A percentile compares a stretch with the other conserved stretches of the same genome.
phyloP scores from a whole-genome alignment of 768 basidiomycete species.

The Agaricus sinodeliciosus region DNA sequence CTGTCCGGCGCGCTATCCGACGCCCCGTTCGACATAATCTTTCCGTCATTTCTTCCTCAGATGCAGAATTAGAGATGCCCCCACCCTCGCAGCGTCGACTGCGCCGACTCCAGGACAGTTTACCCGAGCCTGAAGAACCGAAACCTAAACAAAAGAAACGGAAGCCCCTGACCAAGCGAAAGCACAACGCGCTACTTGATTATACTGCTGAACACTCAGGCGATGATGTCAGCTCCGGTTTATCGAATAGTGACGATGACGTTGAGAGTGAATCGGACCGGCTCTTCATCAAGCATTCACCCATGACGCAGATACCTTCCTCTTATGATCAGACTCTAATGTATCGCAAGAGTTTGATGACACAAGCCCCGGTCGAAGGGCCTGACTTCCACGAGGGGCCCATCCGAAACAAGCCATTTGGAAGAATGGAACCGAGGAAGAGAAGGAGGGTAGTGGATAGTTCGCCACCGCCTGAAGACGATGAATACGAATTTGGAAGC shows the following conservation, averaged over 20 bases:
- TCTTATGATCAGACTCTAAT: constrained; percentile 68
- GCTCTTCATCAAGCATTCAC: constrained; percentile 55
- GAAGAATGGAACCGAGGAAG: constrained; percentile 24
- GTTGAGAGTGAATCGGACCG: constrained; percentile 63
- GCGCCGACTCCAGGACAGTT: constrained; percentile 25
- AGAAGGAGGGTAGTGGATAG: constrained; percentile 26
- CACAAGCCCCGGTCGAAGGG: constrained; percentile 47
- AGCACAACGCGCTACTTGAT: constrained; percentile 45
- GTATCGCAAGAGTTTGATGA: constrained; percentile 68
- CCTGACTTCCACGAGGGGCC: constrained; percentile 56
- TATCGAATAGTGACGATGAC: constrained; percentile 46
- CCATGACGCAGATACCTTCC: constrained; percentile 60
- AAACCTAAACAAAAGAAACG: constrained; percentile 13
- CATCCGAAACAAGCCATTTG: constrained; percentile 36
- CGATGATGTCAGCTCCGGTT: constrained; percentile 65
- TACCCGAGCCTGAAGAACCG: constrained; percentile 1
- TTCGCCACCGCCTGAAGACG: constrained; percentile 50
- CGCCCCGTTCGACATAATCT: not conserved
- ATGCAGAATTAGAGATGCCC: constrained; percentile 17
- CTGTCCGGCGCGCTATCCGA: not conserved
- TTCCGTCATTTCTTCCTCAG: constrained; percentile 8
- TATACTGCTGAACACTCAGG: constrained; percentile 75
- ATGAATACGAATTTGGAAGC: constrained; percentile 64
- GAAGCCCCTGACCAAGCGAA: constrained; percentile 18
- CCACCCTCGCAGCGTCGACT: constrained; percentile 33